Base-by-base conservation (phyloP, 164 flowering plant genomes). In the Stephania yunnanensis region DNA sequence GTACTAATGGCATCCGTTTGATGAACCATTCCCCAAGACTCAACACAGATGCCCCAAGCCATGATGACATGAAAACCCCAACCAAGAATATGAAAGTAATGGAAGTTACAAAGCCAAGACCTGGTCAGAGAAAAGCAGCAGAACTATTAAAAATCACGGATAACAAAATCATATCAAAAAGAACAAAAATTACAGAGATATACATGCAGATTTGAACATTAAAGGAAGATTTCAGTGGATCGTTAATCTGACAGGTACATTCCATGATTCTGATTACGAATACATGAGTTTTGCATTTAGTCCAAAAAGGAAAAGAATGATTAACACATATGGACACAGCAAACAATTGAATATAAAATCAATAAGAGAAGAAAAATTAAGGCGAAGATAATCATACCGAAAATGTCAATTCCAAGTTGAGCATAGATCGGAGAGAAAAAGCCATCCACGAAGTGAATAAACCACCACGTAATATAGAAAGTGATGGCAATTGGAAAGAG, bases 381-480 rank as follows among this genome's bases (percentile, higher is more conserved):
- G 46, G 48, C 65, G 72, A 65, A n/a, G 6, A 46, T 73, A 46
- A 71, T 53, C 91, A 73, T 80, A 91, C 95, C 95, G 73, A 91
- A 91, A 46, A 89, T 83, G 80, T 89, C 78, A 72, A 91, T 91
- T 79, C 95, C 95, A 79, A 91, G 92, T 71, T 89, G 95, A 31
- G 84, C 92, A 75, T 91, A 91, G 48, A 91, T 91, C 66, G 95
- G 95, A 75, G 95, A 73, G 68, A 73, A 73, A 73, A 73, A 73
- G 55, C 75, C 69, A 63, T 73, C 75, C 75, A 73, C 75, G 86
- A 89, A 91, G 83, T 88, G 92, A 74, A 91, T 88, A 80, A 91
- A 91, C 95, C 95, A 91, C 92, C 92, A 91, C 1, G 95, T 91
- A 71, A 89, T 84, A 71, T 89, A 91, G 84, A 91, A 91, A 68